Base-by-base conservation (phyloP, 441 rosid genomes). In the Brassica hybrid region DNA sequence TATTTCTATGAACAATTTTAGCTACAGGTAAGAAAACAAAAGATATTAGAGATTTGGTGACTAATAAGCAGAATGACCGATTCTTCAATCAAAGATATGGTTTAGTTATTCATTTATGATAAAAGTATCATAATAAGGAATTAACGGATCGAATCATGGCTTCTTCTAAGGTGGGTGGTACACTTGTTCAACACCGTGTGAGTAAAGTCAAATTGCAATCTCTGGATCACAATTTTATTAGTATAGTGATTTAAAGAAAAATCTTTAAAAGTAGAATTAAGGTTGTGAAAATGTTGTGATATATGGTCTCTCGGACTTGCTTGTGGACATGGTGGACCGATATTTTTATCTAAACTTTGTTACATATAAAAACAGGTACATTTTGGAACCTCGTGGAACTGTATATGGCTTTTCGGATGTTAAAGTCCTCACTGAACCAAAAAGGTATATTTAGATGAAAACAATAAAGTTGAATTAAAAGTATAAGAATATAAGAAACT, bases 11-110 rank as follows among this genome's bases (percentile, higher is more conserved):
- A 34, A 34, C 18, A 63, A 17, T 9, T 4, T 23, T 41, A 36
- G 52, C 38, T 27, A 41, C 10, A 77, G 5, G 38, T 58, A 56
- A 27, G 61, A 57, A 71, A 66, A 19, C 74, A 67, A 52, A 60
- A 72, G 30, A 72, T 77, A 66, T 60, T 72, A 66, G 34, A 78
- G 73, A 67, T 78, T 61, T 78, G 69, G 38, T 73, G 77, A 50
- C 5, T 48, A 50, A 34, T 71, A 65, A 58, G 63, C 73, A 25
- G 45, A 23, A 18, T 59, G 77, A 78, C 73, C 70, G 17, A 66
- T 78, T 78, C 81, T 66, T 72, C 69, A 14, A 32, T 60, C 50
- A 72, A 73, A 67, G 18, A 78, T 73, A 78, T 67, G 45, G 58
- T 67, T 67, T 50, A 34, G 21, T 67, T 12, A 25, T 64, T 34